A percentile compares a stretch with the other conserved stretches of the same genome.
Conservation (phyloP, 1,284 basidiomycete species). For the Ustilago esculenta region DNA sequence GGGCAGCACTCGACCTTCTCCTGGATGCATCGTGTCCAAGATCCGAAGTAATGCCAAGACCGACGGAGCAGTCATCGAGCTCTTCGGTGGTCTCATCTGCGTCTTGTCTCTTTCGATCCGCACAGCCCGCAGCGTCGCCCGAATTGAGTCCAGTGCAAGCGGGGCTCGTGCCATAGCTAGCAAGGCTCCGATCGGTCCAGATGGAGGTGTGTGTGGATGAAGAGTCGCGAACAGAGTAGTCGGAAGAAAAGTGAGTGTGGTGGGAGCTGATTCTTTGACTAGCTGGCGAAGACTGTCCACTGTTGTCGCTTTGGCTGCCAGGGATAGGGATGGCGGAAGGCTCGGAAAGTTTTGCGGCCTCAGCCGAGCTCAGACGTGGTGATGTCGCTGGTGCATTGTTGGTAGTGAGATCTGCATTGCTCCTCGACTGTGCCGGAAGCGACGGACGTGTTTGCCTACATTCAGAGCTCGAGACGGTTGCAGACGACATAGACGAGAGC, state of each 20-base stretch:
- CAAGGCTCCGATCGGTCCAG: constrained; percentile 41
- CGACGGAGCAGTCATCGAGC: constrained; percentile 36
- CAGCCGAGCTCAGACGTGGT: constrained; percentile 14
- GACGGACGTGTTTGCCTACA: constrained; percentile 22
- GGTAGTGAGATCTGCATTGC: background rate
- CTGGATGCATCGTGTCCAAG: constrained; percentile 18
- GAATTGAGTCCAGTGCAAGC: constrained; percentile 17
- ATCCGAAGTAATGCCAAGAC: constrained; percentile 46
- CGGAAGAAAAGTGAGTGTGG: constrained; percentile 28
- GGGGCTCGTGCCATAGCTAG: constrained; percentile 43
- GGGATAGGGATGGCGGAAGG: constrained; percentile 6
- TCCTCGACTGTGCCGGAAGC: constrained; percentile 25
- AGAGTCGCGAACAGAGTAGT: constrained; percentile 32
- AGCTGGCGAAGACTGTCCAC: constrained; percentile 10
- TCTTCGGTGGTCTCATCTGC: constrained; percentile 27
- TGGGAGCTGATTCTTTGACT: constrained; percentile 23
- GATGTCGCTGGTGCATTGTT: constrained; percentile 7
- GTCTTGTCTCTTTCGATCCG: background rate
- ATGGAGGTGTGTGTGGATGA: constrained; percentile 38
- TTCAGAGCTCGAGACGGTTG: background rate
- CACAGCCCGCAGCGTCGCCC: background rate
- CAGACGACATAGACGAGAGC: constrained; percentile 1
- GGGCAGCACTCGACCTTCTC: constrained; percentile 29
- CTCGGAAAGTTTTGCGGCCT: constrained; percentile 9
- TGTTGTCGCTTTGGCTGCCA: constrained; percentile 4